phyloP scores from a whole-genome alignment of 352 stramenopile genomes.

The Saprolegnia parasitica region DNA sequence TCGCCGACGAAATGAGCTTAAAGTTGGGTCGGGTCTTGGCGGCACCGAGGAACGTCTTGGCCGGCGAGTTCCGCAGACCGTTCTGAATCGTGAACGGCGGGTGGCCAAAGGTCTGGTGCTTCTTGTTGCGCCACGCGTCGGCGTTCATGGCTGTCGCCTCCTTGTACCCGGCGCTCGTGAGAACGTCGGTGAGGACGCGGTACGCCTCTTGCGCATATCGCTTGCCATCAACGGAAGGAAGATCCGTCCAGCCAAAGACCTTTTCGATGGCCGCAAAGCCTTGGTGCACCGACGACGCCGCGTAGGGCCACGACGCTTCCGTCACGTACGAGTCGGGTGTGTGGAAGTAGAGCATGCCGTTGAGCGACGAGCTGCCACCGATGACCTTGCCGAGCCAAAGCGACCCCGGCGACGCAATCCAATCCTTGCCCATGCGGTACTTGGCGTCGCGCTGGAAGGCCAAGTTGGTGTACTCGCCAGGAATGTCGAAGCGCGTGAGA shows the following conservation, averaged over 20 bases:
- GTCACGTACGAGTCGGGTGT: constrained; percentile 46
- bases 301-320: constrained; percentile 46
- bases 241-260: constrained; percentile 30
- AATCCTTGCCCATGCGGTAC: constrained; percentile 49
- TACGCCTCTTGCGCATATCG: constrained; percentile 54
- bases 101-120: constrained; percentile 52
- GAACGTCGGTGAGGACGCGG: constrained; percentile 43
- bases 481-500: constrained; percentile 66
- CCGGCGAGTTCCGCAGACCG: constrained; percentile 46
- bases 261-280: constrained; percentile 56
- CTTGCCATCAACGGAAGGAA: constrained; percentile 39
- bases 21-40: constrained; percentile 51
- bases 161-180: constrained; percentile 42
- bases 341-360: constrained; percentile 79
- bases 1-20: constrained; percentile 43
- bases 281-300: constrained; percentile 48
- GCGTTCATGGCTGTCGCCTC: constrained; percentile 47
- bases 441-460: constrained; percentile 41
- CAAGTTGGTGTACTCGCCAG: constrained; percentile 46
- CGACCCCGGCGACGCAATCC: constrained; percentile 37
- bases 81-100: constrained; percentile 51
- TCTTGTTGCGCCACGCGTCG: constrained; percentile 48
- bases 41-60: constrained; percentile 44
- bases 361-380: constrained; percentile 77
- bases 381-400: constrained; percentile 70